Conservation (phyloP, 257 asterid species). For the Perilla frutescens region DNA sequence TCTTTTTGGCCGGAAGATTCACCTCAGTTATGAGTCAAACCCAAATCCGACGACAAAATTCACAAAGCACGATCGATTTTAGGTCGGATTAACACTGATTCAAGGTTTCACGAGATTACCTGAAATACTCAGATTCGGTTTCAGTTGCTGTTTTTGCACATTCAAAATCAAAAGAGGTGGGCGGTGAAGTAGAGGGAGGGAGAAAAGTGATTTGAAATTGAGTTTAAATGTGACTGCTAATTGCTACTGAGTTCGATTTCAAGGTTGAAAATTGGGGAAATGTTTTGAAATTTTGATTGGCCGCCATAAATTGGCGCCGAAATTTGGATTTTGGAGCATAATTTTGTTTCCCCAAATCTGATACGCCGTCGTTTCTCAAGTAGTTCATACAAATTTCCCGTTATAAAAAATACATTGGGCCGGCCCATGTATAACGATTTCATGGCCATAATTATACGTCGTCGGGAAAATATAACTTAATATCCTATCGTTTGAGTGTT, state of each 20-base stretch:
- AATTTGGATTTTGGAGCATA: slow-evolving; percentile 26
- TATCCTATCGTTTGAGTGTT: no score
- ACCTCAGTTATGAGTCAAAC: slow-evolving; percentile 18
- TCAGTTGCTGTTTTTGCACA: slow-evolving; percentile 22
- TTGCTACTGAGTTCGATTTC: not conserved
- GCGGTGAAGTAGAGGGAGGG: slow-evolving; percentile 28
- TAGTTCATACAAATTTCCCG: no score
- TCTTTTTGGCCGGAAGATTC: slow-evolving; percentile 22
- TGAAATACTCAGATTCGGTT: slow-evolving; percentile 31
- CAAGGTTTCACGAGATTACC: slow-evolving; percentile 44
- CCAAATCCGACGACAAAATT: slow-evolving; percentile 21
- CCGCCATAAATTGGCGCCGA: slow-evolving; percentile 73
- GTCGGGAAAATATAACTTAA: no score
- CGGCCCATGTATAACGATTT: not conserved
- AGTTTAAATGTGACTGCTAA: slow-evolving; percentile 18
- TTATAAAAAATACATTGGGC: not conserved
- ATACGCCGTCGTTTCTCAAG: not conserved
- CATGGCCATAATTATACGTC: no score
- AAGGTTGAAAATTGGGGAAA: slow-evolving; percentile 21
- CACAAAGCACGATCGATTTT: slow-evolving; percentile 18
- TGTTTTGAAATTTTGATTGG: slow-evolving; percentile 22
- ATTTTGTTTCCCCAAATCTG: not conserved
- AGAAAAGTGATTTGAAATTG: slow-evolving; percentile 37
- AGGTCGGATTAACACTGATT: not conserved
- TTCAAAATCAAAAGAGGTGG: slow-evolving; percentile 13